Base-by-base conservation (phyloP, 176 grass and related monocot genomes). In the Paspalum vaginatum region DNA sequence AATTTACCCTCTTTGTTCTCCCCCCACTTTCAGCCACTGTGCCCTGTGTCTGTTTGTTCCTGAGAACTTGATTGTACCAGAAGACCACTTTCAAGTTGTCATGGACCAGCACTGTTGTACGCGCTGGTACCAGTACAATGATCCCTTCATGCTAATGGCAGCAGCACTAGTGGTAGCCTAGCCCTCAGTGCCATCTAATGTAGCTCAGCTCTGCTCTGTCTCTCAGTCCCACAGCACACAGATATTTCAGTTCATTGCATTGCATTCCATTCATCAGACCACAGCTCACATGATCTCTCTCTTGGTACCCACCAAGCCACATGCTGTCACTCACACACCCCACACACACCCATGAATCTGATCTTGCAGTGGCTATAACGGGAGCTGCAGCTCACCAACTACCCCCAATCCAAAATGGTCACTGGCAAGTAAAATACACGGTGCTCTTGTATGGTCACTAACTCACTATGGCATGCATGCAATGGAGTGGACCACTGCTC, bases 281-380 rank as follows among this genome's bases (percentile, higher is more conserved):
- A 44, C 72, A 72, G 69, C 76, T 85, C 82, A 85, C 77, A 81
- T 72, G 72, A 89, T 77, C 60, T 65, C 77, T 63, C 64, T 76
- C 51, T 80, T 67, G 72, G 77, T 64, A 81, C 77, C 82, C 71
- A 85, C 82, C 77, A 85, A 71, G 49, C 64, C 82, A 89, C 82
- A 89, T 84, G 82, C 76, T 61, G 44, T 38, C 54, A 56, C 60
- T 11, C 37, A 26, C 79, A 37, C 61, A 41, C 79, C 77, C 12
- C n/a, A 38, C 44, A 24, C 20, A 26, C 63, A 85, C 45, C 39
- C 37, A 68, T 67, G 70, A 88, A 88, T 88, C 76, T 61, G 76
- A 75, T 84, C 70, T 79, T 80, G 15, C 40, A 22, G 20, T 56
- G 49, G 74, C 73, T 83, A 78, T 49, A 72, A 76, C 81, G 75